Evolutionary conservation across 768 basidiomycete species (phyloP).

Genomic region (Phallus indusiatus): DNA sequence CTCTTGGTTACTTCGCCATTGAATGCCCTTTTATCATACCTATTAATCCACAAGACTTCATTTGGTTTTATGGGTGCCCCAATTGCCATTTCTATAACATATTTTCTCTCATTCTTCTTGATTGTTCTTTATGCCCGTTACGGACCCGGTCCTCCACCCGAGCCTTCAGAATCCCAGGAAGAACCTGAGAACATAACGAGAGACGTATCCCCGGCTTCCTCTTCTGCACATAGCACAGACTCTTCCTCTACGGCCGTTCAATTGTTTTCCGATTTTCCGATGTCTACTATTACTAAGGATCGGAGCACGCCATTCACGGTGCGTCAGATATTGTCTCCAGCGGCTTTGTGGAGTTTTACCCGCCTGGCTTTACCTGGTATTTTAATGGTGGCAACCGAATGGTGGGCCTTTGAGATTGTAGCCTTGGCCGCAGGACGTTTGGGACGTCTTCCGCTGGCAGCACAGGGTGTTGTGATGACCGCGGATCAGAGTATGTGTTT

Average conservation of each 20-base stretch:
- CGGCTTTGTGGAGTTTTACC: conserved; percentile 43
- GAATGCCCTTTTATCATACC: conserved; percentile 50
- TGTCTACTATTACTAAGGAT: no score
- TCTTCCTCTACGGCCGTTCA: background rate
- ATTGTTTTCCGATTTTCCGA: background rate
- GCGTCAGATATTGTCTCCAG: background rate
- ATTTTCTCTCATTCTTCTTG: conserved; percentile 56
- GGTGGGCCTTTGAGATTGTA: conserved; percentile 75
- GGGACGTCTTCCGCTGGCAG: conserved; percentile 57
- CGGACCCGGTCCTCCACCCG: conserved; percentile 4
- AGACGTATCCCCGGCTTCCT: background rate
- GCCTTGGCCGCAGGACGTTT: conserved; percentile 67
- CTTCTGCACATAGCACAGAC: background rate
- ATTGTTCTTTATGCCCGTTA: conserved; percentile 28
- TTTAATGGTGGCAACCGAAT: conserved; percentile 73
- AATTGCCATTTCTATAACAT: conserved; percentile 55
- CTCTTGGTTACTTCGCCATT: conserved; percentile 56
- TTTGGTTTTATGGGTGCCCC: conserved; percentile 62
- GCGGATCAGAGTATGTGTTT: conserved; percentile 54
- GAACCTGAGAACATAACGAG: background rate
- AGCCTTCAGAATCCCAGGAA: background rate
- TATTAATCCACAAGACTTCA: conserved; percentile 52
- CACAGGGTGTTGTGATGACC: conserved; percentile 74
- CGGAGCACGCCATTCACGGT: no score
- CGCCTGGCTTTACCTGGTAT: conserved; percentile 68